Evolutionary conservation across 495 filamentous ascomycete species (phyloP).

Genomic region (Penicillium odoratum): DNA sequence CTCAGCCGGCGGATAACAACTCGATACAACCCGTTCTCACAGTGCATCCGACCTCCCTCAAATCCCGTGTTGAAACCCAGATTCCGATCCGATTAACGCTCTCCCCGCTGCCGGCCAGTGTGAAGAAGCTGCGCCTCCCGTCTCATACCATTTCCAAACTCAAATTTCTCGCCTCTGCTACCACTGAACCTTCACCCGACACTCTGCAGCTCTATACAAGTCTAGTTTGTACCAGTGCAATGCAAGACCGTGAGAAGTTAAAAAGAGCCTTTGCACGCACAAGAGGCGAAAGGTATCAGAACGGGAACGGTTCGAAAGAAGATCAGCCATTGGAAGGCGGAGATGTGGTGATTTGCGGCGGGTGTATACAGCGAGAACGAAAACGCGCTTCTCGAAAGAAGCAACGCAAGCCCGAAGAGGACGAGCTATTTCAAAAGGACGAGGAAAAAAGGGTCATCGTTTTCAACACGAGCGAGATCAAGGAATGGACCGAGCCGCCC

Average conservation of each 20-base stretch:
- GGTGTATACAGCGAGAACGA: conserved; percentile 80
- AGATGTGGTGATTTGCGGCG: conserved; percentile 79
- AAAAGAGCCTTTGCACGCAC: conserved; percentile 69
- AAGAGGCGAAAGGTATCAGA: conserved; percentile 40
- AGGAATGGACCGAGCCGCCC: conserved; percentile 72
- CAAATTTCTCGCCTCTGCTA: conserved; percentile 74
- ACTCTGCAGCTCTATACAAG: conserved; percentile 78
- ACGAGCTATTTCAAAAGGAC: conserved; percentile 71
- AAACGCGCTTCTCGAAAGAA: conserved; percentile 91
- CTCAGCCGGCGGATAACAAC: conserved; percentile 26
- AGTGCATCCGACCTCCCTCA: conserved; percentile 67
- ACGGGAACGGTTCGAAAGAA: conserved; percentile 47
- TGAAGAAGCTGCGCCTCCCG: conserved; percentile 80
- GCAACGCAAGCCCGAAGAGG: conserved; percentile 81
- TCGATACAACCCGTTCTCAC: conserved; percentile 44
- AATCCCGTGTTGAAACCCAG: conserved; percentile 94
- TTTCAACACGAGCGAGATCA: conserved; percentile 90
- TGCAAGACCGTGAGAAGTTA: conserved; percentile 66
- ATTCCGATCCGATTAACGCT: conserved; percentile 79
- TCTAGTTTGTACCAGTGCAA: conserved; percentile 91
- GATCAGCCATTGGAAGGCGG: conserved; percentile 76
- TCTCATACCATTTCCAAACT: conserved; percentile 87
- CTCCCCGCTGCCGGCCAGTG: conserved; percentile 66
- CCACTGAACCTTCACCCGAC: conserved; percentile 59
- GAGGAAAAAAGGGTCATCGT: conserved; percentile 82